phyloP scores from a whole-genome alignment of 495 filamentous ascomycete species.

The Xylaria scruposa region DNA sequence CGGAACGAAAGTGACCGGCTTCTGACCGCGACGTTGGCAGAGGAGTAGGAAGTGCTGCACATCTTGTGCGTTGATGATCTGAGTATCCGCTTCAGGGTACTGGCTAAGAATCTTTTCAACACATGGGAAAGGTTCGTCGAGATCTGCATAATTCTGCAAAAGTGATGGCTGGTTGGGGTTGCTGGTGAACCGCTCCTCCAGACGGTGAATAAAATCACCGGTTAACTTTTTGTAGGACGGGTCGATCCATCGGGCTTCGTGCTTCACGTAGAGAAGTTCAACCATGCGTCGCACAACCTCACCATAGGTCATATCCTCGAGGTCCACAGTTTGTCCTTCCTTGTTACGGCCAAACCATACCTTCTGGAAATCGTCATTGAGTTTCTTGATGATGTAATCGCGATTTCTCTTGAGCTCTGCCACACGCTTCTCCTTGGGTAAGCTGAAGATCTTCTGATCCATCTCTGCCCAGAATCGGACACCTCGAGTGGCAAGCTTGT shows the following conservation, averaged over 20 bases:
- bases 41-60: conserved; percentile 93
- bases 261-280: conserved; percentile 93
- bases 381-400: conserved; percentile 95
- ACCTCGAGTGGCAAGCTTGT: conserved; percentile 95
- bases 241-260: conserved; percentile 95
- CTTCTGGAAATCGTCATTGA: conserved; percentile 98
- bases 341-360: conserved; percentile 97
- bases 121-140: conserved; percentile 79
- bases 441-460: conserved; percentile 95
- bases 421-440: conserved; percentile 92
- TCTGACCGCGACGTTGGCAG: conserved; percentile 92
- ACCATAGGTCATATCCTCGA: conserved; percentile 97
- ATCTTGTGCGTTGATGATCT: conserved; percentile 97
- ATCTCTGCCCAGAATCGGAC: conserved; percentile 97
- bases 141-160: conserved; percentile 84
- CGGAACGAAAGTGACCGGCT: conserved; percentile 95
- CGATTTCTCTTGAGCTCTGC: conserved; percentile 90
- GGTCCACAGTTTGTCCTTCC: conserved; percentile 81
- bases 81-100: conserved; percentile 84
- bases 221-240: conserved; percentile 79
- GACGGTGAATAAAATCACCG: conserved; percentile 91
- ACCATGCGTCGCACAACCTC: conserved; percentile 95
- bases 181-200: conserved; percentile 90
- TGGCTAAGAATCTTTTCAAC: conserved; percentile 78
- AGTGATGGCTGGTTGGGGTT: conserved; percentile 71